Conservation (phyloP, 192 early-diverging fungal genomes). For the Coemansia sp. region DNA sequence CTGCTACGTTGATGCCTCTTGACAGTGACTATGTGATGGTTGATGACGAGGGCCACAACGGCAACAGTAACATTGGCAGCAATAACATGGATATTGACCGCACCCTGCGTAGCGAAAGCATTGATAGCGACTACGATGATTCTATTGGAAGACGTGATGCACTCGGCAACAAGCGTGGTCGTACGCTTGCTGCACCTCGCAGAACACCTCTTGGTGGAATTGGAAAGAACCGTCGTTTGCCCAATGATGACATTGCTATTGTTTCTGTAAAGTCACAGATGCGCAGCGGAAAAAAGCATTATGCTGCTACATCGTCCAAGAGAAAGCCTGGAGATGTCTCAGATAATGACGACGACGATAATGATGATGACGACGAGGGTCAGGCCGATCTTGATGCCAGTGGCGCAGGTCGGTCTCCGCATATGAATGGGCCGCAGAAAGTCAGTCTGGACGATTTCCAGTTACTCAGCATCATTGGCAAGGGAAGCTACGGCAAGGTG, state of each 20-base stretch:
- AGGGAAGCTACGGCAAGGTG: conserved; percentile 70
- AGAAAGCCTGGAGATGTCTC: not conserved
- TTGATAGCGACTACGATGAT: conserved; percentile 32
- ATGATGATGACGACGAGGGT: not conserved
- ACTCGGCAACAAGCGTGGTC: conserved; percentile 30
- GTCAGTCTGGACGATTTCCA: conserved; percentile 56
- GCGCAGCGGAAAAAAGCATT: conserved; percentile 23
- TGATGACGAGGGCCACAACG: conserved; percentile 18
- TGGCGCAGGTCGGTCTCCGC: not conserved
- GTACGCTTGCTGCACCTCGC: conserved; percentile 36
- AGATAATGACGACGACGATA: not conserved
- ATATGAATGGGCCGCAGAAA: conserved; percentile 12
- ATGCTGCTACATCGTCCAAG: not conserved
- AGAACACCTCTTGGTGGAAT: conserved; percentile 35
- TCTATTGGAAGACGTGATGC: conserved; percentile 5
- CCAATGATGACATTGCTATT: conserved; percentile 28
- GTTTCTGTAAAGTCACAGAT: conserved; percentile 45
- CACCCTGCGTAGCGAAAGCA: conserved; percentile 34
- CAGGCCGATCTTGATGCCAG: not conserved
- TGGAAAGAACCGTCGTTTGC: conserved; percentile 30
- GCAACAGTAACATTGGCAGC: conserved; percentile 22
- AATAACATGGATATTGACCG: conserved; percentile 30
- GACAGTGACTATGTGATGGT: conserved; percentile 53
- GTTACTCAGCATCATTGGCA: conserved; percentile 65
- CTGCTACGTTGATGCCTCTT: conserved; percentile 26